A percentile compares a stretch with the other conserved stretches of the same genome.
Evolutionary conservation across 495 filamentous ascomycete genomes (phyloP).

Genomic region (Neurospora sublineolata): DNA sequence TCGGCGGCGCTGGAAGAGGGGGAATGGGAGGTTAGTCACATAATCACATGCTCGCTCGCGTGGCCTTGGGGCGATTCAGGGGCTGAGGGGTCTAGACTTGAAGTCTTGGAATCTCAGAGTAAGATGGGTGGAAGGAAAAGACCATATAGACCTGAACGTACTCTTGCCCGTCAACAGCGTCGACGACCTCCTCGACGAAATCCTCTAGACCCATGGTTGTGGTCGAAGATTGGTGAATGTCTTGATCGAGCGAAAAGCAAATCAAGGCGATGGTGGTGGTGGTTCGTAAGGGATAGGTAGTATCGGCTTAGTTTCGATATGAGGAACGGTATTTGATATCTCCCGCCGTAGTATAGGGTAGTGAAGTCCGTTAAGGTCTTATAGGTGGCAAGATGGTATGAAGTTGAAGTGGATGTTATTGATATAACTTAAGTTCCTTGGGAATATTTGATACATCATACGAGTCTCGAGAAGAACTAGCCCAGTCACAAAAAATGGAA

Average conservation of each 20-base stretch:
- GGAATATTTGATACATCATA: background rate
- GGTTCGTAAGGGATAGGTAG: background rate
- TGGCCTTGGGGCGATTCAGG: background rate
- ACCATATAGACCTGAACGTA: background rate
- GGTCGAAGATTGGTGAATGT: background rate
- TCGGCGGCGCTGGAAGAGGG: constrained; percentile 15
- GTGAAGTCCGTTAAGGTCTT: background rate
- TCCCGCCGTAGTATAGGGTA: background rate
- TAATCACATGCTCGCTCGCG: background rate
- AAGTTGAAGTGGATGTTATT: background rate
- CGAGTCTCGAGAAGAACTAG: background rate
- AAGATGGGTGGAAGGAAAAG: too few relatives aligned
- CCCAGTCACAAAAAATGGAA: background rate
- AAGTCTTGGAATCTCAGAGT: too few relatives aligned
- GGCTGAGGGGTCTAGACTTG: background rate
- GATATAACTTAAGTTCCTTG: background rate
- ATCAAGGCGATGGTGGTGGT: background rate
- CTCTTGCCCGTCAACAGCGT: constrained; percentile 16
- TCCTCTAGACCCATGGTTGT: constrained; percentile 5
- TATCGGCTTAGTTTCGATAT: background rate
- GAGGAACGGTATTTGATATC: background rate
- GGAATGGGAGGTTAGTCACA: background rate
- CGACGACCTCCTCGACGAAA: constrained; percentile 16
- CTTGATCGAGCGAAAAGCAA: background rate
- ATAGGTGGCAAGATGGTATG: background rate